Evolutionary conservation across 768 basidiomycete genomes (phyloP), one percentile per base, ranked within the genome.

Genomic region (Podaxis sp.): DNA sequence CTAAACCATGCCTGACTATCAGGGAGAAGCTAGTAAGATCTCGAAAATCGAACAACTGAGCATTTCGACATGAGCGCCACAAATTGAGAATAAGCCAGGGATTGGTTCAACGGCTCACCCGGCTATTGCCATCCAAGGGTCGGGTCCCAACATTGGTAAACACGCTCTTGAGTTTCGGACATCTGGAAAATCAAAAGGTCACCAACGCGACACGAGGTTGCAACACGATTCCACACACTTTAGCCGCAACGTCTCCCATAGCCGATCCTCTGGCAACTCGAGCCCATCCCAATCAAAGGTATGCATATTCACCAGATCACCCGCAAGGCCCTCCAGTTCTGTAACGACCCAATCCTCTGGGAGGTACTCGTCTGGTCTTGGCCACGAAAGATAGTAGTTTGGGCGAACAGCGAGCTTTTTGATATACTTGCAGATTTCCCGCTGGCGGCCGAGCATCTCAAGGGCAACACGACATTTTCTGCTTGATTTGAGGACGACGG

Each of bases 241-340:
- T 15, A 66, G 63, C 59, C 76, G 74, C 46, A 84, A 70, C 1
- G 73, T 71, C 13, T 67, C 71, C 83, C 82, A 84, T 26, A 84
- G 68, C 11, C 56, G 56, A 67, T 82, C 78, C 28, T 57, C 46
- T 3, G 83, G 81, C 63, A 81, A 68, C 69, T 84, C 83, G 17
- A 78, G 69, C 22, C 82, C 83, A 68, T 82, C 81, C 83, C 83
- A 84, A 63, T 83, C 81, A 66, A 84, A 82, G 0, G 79, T 79
- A 28, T 77, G 72, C 66, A 84, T 65, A 48, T 64, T 55, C n/a
- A 53, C 70, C 54, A 82, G 67, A 49, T 67, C 64, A 19, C 62
- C 66, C 4, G 80, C 77, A 9, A 82, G 70, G 1, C 61, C 39
- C 19, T 68, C 67, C 8, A 83, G 76, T 68, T 67, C 74, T 2